phyloP scores from a whole-genome alignment of 2,329 filamentous ascomycete genomes.

The Periconia macrospinosa region DNA sequence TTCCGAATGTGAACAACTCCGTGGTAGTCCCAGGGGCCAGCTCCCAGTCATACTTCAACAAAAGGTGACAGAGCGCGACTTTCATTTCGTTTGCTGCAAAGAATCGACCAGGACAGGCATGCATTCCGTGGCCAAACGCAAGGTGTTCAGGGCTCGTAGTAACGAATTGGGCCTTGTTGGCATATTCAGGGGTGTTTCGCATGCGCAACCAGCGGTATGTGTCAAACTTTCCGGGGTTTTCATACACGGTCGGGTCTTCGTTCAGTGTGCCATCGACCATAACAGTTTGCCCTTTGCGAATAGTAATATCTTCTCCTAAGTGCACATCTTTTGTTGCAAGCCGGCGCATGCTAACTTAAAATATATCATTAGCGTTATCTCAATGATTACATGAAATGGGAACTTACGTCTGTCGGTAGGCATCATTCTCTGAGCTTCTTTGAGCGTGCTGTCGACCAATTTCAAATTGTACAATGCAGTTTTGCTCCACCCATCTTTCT shows the following conservation, averaged over 20 bases:
- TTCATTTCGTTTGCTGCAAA: slow-evolving; percentile 21
- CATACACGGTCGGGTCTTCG: slow-evolving; percentile 5
- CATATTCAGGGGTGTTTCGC: slow-evolving; percentile 6
- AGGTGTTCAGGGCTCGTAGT: slow-evolving; percentile 10
- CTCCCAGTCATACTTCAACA: slow-evolving; percentile 17
- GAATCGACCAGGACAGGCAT: slow-evolving; percentile 19
- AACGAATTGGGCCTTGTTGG: slow-evolving; percentile 9
- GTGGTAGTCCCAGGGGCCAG: neutral
- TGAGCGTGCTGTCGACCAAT: slow-evolving; percentile 48
- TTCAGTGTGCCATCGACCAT: slow-evolving; percentile 5
- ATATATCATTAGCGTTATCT: neutral
- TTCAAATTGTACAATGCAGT: slow-evolving; percentile 43
- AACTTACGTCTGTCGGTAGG: slow-evolving; percentile 18
- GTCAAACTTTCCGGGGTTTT: slow-evolving; percentile 12
- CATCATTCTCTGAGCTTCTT: slow-evolving; percentile 40
- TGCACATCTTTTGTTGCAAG: slow-evolving; percentile 19
- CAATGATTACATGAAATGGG: neutral
- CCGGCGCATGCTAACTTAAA: slow-evolving; percentile 27
- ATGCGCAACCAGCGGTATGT: slow-evolving; percentile 11
- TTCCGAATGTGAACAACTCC: neutral
- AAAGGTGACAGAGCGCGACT: slow-evolving; percentile 10
- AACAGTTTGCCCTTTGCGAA: slow-evolving; percentile 20
- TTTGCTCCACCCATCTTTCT: slow-evolving; percentile 37
- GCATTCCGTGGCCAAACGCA: slow-evolving; percentile 16
- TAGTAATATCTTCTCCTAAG: slow-evolving; percentile 28